A percentile compares a stretch with the other conserved stretches of the same genome.
phyloP scores from a whole-genome alignment of 305 asterid species.

The Plantago coronopus region DNA sequence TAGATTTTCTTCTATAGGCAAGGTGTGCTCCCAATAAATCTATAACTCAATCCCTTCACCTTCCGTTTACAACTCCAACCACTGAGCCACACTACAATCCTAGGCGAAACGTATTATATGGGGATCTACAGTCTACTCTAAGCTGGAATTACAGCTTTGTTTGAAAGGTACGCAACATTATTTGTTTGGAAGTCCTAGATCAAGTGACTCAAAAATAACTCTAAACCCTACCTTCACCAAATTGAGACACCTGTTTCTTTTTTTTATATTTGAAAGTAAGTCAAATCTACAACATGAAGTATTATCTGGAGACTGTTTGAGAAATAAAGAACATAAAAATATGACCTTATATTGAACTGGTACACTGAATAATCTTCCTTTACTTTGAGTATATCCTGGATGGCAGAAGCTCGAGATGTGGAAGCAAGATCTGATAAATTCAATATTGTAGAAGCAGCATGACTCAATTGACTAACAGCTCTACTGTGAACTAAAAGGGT shows the following conservation, averaged over 20 bases:
- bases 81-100: not conserved
- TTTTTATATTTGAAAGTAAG: slow-evolving; percentile 3
- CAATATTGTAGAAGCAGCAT: slow-evolving; percentile 66
- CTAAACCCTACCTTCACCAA: not conserved
- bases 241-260: too few species aligned
- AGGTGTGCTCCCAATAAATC: not conserved
- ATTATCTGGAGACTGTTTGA: not conserved
- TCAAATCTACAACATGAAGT: slow-evolving; percentile 2
- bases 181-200: not conserved
- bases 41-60: not conserved
- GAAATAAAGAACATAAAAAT: slow-evolving; percentile 8
- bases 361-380: slow-evolving; percentile 38
- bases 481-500: slow-evolving; percentile 46
- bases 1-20: too few species aligned
- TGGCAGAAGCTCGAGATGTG: slow-evolving; percentile 51
- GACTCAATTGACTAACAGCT: slow-evolving; percentile 42
- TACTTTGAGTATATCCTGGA: slow-evolving; percentile 55
- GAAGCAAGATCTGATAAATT: slow-evolving; percentile 44
- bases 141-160: too few species aligned
- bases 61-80: not conserved
- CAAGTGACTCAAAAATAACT: slow-evolving; percentile 6
- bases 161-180: not conserved
- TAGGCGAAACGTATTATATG: not conserved
- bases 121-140: not conserved
- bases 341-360: slow-evolving; percentile 62